Evolutionary conservation across 2,329 filamentous ascomycete species (phyloP).

Genomic region (Pseudogymnoascus sp.): DNA sequence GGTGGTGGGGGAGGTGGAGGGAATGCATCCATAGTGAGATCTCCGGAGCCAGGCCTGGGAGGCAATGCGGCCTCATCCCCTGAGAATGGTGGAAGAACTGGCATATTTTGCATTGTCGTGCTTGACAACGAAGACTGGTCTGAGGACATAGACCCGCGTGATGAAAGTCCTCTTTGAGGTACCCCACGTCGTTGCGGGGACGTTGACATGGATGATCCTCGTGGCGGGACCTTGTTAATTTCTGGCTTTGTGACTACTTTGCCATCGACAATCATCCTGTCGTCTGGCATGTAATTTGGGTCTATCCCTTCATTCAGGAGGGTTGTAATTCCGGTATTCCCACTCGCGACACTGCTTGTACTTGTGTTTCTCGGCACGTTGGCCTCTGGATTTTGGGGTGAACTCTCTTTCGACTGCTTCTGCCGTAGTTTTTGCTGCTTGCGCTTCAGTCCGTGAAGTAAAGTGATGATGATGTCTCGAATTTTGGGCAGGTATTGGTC

Average conservation of each 20-base stretch:
- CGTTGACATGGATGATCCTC: constrained; percentile 7
- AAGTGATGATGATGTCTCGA: constrained; percentile 95
- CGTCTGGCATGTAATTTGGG: constrained; percentile 19
- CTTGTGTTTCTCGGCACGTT: constrained; percentile 39
- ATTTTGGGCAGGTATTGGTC: constrained; percentile 91
- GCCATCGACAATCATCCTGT: constrained; percentile 7
- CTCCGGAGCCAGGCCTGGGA: constrained; percentile 36
- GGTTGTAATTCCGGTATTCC: constrained; percentile 47
- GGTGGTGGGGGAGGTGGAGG: constrained; percentile 63
- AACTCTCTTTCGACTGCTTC: constrained; percentile 46
- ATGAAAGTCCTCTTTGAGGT: constrained; percentile 39
- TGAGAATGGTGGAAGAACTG: constrained; percentile 64
- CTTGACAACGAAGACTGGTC: constrained; percentile 64
- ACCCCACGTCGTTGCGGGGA: constrained; percentile 20
- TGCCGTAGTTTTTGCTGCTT: constrained; percentile 84
- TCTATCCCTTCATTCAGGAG: constrained; percentile 47
- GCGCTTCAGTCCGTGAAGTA: constrained; percentile 90
- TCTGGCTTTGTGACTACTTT: constrained; percentile 24
- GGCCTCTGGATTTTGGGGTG: constrained; percentile 19
- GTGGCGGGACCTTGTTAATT: constrained; percentile 33
- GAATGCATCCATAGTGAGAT: constrained; percentile 48
- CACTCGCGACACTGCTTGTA: constrained; percentile 49
- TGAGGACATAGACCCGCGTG: constrained; percentile 42
- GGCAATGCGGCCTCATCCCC: constrained; percentile 47
- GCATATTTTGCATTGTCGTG: constrained; percentile 65